Evolutionary conservation across 1,139 yeast genomes (phyloP).

Genomic region (Petasospora rhodanensis): DNA sequence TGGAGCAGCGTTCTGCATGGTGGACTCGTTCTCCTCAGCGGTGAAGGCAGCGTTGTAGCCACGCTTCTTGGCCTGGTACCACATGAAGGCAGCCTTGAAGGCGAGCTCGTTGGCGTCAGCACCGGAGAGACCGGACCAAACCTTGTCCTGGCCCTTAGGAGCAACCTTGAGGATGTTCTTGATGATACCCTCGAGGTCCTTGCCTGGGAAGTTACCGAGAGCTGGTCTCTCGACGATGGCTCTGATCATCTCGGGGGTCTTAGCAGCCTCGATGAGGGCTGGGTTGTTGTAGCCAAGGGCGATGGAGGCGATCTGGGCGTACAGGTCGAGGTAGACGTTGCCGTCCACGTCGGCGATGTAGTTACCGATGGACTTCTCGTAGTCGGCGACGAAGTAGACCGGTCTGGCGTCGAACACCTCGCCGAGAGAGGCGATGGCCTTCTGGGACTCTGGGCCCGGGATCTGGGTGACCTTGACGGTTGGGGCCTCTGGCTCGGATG

Average conservation of each 20-base stretch:
- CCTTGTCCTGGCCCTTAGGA: slow-evolving; percentile 59
- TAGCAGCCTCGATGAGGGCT: slow-evolving; percentile 55
- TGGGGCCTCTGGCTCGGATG: slow-evolving; percentile 53
- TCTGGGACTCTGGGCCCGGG: slow-evolving; percentile 59
- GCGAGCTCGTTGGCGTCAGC: slow-evolving; percentile 78
- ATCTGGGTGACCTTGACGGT: slow-evolving; percentile 39
- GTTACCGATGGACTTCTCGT: slow-evolving; percentile 61
- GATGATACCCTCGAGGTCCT: slow-evolving; percentile 46
- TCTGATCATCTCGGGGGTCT: slow-evolving; percentile 60
- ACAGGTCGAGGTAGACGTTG: slow-evolving; percentile 57
- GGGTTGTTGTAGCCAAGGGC: slow-evolving; percentile 77
- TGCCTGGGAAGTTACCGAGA: slow-evolving; percentile 67
- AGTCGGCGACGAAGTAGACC: slow-evolving; percentile 66
- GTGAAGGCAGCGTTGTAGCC: slow-evolving; percentile 51
- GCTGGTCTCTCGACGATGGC: slow-evolving; percentile 74
- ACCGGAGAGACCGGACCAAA: slow-evolving; percentile 71
- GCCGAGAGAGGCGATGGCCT: slow-evolving; percentile 45
- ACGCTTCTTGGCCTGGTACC: slow-evolving; percentile 57
- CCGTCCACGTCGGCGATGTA: slow-evolving; percentile 71
- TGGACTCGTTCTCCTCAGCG: slow-evolving; percentile 50
- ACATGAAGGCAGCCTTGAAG: slow-evolving; percentile 74
- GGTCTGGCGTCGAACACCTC: slow-evolving; percentile 62
- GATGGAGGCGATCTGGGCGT: slow-evolving; percentile 71
- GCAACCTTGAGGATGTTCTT: slow-evolving; percentile 60
- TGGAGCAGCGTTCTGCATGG: slow-evolving; percentile 64